phyloP scores from a whole-genome alignment of 2,329 filamentous ascomycete genomes.

The Pseudocercospora pini-densiflorae region DNA sequence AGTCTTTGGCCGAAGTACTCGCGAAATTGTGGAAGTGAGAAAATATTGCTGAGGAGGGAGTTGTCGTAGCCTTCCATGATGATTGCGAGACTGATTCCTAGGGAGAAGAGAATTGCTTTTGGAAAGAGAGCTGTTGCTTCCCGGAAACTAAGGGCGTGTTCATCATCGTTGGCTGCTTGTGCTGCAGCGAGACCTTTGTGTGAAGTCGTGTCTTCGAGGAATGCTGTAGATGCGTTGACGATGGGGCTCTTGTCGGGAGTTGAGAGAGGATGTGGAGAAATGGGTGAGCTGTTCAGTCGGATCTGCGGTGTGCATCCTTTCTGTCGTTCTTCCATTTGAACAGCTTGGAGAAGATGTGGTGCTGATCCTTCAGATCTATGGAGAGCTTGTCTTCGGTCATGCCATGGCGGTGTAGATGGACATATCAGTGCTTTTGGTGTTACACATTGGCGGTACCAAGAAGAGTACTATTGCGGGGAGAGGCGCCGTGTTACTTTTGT shows the following conservation, averaged over 20 bases:
- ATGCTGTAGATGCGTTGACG: neutral
- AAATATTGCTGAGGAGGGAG: neutral
- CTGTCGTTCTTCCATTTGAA: neutral
- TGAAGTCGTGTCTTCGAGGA: neutral
- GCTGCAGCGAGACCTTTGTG: neutral
- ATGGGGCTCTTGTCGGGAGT: neutral
- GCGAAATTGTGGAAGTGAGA: neutral
- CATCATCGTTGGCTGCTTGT: neutral
- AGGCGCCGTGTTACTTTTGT: neutral
- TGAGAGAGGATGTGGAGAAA: neutral
- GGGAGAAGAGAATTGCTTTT: neutral
- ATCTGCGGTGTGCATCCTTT: neutral
- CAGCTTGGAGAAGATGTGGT: neutral
- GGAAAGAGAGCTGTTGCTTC: neutral
- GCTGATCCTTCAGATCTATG: neutral
- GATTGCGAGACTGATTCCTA: slow-evolving; percentile 1
- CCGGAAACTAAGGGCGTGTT: neutral
- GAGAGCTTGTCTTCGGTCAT: too few relatives aligned
- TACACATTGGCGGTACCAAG: neutral
- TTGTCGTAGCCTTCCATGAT: slow-evolving; percentile 2
- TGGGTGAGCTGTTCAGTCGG: too few relatives aligned
- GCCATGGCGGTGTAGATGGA: neutral
- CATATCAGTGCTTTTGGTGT: neutral
- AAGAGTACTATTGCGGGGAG: neutral
- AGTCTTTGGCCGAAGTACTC: slow-evolving; percentile 7